Base-by-base conservation (phyloP, 2,329 filamentous ascomycete genomes). In the Diplocarpon rosae region DNA sequence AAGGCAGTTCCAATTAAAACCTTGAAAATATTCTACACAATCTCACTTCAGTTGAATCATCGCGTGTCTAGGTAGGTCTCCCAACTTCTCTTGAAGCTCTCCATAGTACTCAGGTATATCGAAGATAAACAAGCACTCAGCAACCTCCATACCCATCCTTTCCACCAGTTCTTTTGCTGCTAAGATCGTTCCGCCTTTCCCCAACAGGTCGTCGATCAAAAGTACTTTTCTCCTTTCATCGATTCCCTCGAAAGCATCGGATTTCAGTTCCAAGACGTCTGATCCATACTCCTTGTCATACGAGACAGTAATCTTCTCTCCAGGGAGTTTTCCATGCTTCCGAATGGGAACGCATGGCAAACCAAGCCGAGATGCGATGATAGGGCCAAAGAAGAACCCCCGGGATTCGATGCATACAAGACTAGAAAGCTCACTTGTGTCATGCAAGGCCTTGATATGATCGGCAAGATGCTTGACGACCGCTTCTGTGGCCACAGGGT, bases 121-220 rank as follows among this genome's bases (percentile, higher is more conserved):
- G 63, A 95, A 83, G 58, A 96, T 84, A 71, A 95, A 95, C 48
- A 95, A 69, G 67, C 84, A 94, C 56, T 86, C 89, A 43, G 92
- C 67, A 42, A 95, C 72, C 12, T 78, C 71, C 55, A 87, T 89
- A 56, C 87, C 86, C 54, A 92, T 76, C 66, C 90, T 80, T 64
- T 79, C 75, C 56, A 95, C 84, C 49, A 96, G 80, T 48, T 83
- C 76, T 53, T 84, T 87, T 15, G 86, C 88, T 50, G 89, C 90
- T 54, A 78, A 77, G 48, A 90, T 88, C 48, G 86, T 94, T 56
- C 89, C 89, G 66, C 89, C 89, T 52, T 89, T 95, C 44, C 90
- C 90, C 67, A 96, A 94, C 61, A 96, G 92, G 64, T 96, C 90
- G 66, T 96, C 90, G 20, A 96, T 85, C 55, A 96, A 74, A 47